Conservation (phyloP, 2,329 filamentous ascomycete species). For the Claviceps sp. region DNA sequence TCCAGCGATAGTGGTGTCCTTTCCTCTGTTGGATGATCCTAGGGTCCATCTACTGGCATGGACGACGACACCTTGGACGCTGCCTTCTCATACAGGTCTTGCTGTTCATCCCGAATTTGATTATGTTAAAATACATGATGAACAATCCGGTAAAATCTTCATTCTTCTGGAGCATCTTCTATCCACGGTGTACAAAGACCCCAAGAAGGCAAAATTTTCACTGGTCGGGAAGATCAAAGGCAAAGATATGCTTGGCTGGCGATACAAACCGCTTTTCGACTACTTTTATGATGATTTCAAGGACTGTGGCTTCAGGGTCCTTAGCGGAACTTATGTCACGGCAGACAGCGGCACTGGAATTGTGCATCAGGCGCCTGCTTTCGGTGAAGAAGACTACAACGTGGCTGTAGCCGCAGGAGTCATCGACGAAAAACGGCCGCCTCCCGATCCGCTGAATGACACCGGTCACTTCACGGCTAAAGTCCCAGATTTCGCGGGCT, state of each 20-base stretch:
- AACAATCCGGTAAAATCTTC: constrained; percentile 70
- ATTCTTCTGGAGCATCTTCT: constrained; percentile 73
- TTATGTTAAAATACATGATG: constrained; percentile 76
- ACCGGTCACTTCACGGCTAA: constrained; percentile 65
- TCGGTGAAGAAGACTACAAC: constrained; percentile 92
- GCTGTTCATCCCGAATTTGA: constrained; percentile 73
- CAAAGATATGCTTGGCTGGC: constrained; percentile 55
- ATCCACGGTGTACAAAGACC: constrained; percentile 67
- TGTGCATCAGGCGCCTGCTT: constrained; percentile 86
- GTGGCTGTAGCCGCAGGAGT: constrained; percentile 65
- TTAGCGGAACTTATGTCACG: constrained; percentile 78
- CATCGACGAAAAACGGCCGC: constrained; percentile 60
- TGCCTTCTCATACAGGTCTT: constrained; percentile 68
- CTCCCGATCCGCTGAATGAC: constrained; percentile 87
- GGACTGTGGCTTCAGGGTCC: constrained; percentile 65
- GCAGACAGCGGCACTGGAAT: constrained; percentile 85
- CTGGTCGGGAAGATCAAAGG: constrained; percentile 54
- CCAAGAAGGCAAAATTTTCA: constrained; percentile 65
- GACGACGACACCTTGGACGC: constrained; percentile 81
- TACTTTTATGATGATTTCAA: constrained; percentile 88
- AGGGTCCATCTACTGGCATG: constrained; percentile 67
- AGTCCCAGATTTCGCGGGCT: constrained; percentile 68
- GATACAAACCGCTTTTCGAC: constrained; percentile 70
- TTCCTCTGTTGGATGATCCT: constrained; percentile 68
- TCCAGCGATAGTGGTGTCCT: constrained; percentile 76